phyloP scores from a whole-genome alignment of 768 basidiomycete genomes.

The Lyophyllum semitale region DNA sequence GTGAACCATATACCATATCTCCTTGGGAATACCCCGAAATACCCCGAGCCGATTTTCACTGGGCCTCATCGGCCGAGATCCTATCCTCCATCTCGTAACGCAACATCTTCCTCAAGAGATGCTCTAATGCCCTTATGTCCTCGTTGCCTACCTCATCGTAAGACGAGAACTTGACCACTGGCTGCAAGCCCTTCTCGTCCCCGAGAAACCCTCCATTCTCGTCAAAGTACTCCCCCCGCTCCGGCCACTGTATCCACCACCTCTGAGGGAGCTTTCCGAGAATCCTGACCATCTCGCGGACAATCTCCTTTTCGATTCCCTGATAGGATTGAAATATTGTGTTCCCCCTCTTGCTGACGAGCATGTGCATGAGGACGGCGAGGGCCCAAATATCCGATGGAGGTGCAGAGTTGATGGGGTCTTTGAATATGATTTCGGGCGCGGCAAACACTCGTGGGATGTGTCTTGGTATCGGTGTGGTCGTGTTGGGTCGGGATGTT shows the following conservation, averaged over 20 bases:
- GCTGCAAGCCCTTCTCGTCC: background rate
- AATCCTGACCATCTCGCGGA: constrained; percentile 12
- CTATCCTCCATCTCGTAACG: constrained; percentile 12
- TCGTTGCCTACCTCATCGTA: background rate
- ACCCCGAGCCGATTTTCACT: no score
- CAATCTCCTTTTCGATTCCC: constrained; percentile 1
- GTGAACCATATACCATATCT: no score
- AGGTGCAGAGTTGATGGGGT: background rate
- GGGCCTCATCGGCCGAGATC: no score
- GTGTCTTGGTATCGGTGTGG: background rate
- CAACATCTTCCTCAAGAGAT: constrained; percentile 11
- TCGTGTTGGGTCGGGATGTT: no score
- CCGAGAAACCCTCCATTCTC: constrained; percentile 11
- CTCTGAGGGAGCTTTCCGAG: constrained; percentile 11
- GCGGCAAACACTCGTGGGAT: background rate
- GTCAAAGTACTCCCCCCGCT: constrained; percentile 9
- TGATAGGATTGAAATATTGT: background rate
- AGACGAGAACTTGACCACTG: background rate
- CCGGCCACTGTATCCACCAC: constrained; percentile 13
- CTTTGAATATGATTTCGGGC: constrained; percentile 2
- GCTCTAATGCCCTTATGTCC: constrained; percentile 1
- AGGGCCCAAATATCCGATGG: constrained; percentile 11
- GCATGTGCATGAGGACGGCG: constrained; percentile 13
- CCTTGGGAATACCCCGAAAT: no score
- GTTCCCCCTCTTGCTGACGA: constrained; percentile 4